A percentile compares a stretch with the other conserved stretches of the same genome.
phyloP scores from a whole-genome alignment of 192 early-diverging fungal genomes.

The Coemansia sp. region DNA sequence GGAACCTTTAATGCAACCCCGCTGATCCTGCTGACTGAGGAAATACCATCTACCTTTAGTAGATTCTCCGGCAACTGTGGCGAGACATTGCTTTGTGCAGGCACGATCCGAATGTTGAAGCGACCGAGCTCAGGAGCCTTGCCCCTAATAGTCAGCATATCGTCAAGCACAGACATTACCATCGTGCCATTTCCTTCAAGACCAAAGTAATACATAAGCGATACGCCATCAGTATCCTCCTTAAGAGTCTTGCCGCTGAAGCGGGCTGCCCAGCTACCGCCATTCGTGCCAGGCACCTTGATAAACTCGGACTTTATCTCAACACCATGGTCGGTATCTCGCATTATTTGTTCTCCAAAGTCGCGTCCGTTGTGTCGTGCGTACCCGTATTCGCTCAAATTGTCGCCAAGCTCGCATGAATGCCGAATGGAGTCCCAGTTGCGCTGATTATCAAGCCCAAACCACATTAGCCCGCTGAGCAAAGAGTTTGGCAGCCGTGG shows the following conservation, averaged over 20 bases:
- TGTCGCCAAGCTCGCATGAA: conserved; percentile 87
- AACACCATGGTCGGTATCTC: conserved; percentile 33
- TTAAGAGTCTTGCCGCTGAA: conserved; percentile 65
- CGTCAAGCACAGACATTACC: conserved; percentile 40
- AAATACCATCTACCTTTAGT: conserved; percentile 9
- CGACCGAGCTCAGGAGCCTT: conserved; percentile 68
- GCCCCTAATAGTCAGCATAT: conserved; percentile 55
- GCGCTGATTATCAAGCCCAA: conserved; percentile 63
- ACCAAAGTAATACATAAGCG: conserved; percentile 76
- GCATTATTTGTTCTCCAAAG: conserved; percentile 68
- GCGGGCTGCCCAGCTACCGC: conserved; percentile 50
- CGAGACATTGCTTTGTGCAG: conserved; percentile 20
- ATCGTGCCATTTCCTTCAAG: conserved; percentile 72
- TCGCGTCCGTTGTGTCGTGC: conserved; percentile 80
- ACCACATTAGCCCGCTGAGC: conserved; percentile 95
- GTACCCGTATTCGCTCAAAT: conserved; percentile 80
- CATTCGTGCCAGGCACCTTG: conserved; percentile 58
- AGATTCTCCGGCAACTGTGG: conserved; percentile 18
- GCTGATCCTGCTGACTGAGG: conserved; percentile 5
- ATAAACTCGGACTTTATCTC: conserved; percentile 32
- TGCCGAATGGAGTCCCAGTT: conserved; percentile 74
- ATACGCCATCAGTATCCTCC: conserved; percentile 50
- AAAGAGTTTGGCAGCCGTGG: conserved; percentile 74
- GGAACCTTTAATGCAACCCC: conserved; percentile 29
- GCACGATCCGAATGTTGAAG: conserved; percentile 57